Evolutionary conservation across 75 land plant genomes (phyloP).

Genomic region (Pseudotsuga menziesii): DNA sequence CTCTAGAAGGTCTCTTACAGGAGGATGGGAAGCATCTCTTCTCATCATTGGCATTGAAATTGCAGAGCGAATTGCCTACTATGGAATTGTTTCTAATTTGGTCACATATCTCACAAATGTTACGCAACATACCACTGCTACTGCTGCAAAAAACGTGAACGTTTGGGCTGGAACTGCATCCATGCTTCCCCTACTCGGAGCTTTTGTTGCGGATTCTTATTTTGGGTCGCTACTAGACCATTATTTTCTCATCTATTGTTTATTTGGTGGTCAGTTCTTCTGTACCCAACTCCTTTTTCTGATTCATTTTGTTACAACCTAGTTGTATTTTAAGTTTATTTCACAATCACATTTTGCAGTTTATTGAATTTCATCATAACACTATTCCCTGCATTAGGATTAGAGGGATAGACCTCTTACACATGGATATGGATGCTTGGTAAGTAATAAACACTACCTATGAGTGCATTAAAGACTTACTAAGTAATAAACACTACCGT

Average conservation of each 20-base stretch:
- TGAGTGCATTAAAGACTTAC: too few relatives aligned
- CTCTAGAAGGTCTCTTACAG: constrained; percentile 13
- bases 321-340: too few relatives aligned
- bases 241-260: constrained; percentile 40
- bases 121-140: constrained; percentile 32
- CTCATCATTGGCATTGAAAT: constrained; percentile 36
- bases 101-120: constrained; percentile 43
- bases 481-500: too few relatives aligned
- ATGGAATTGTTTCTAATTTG: constrained; percentile 38
- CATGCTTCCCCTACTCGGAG: constrained; percentile 45
- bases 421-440: too few relatives aligned
- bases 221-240: constrained; percentile 56
- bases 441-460: too few relatives aligned
- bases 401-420: too few relatives aligned
- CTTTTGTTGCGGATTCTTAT: constrained; percentile 54
- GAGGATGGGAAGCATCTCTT: constrained; percentile 9
- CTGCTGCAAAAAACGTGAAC: constrained; percentile 40
- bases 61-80: constrained; percentile 54
- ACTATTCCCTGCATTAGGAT: too few relatives aligned
- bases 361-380: too few relatives aligned
- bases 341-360: too few relatives aligned
- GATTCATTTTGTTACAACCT: too few relatives aligned
- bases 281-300: too few relatives aligned
- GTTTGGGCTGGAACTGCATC: constrained; percentile 39
- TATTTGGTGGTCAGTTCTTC: constrained; percentile 43